Evolutionary conservation across 2,329 filamentous ascomycete species (phyloP), one percentile per base, ranked within the genome.

Genomic region (Fusarium sp.): DNA sequence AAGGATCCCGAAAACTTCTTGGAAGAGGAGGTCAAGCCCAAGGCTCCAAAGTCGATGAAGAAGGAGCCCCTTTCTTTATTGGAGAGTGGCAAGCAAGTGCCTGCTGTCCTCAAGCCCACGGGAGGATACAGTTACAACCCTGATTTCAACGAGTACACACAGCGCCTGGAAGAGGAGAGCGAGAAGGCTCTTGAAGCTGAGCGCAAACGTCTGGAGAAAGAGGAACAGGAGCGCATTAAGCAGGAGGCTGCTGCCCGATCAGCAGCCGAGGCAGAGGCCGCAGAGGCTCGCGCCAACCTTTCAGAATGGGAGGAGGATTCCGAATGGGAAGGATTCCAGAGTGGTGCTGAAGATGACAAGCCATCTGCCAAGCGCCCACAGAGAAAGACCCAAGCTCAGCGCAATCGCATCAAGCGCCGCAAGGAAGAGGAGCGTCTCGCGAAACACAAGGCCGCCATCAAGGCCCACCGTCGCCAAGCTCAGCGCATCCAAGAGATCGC

Each of bases 111-210:
- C 68, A 93, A 91, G 77, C 96, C 96, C 3, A 88, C 90, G 11
- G 94, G 92, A 20, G 94, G 94, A 65, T 94, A 92, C 81, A 97
- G 94, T 76, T 99, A 99, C 84, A 99, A 99, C 80, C 96, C 96
- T 0, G 85, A 89, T 10, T 97, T 97, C 75, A 88, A 90, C 71
- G 94, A 97, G 71, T 99, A 97, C 87, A 92, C 95, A 76, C 87
- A 89, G 13, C 89, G 95, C 20, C 84, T 97, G 47, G 87, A 88
- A 25, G 86, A 89, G 45, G 94, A 97, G 81, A 93, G 94, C 49
- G 88, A 91, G 62, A 94, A 93, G 82, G 95, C 92, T 18, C 85
- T 98, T 4, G 92, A 92, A 71, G 89, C 91, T 0, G 95, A 98
- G 82, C 88, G 90, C 80, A 90, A 92, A 80, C 91, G 94, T 10